Percentiles rank a stretch among this genome's conserved stretches.
phyloP scores from a whole-genome alignment of 805 yeast genomes.

The Maudiozyma bulderi region DNA sequence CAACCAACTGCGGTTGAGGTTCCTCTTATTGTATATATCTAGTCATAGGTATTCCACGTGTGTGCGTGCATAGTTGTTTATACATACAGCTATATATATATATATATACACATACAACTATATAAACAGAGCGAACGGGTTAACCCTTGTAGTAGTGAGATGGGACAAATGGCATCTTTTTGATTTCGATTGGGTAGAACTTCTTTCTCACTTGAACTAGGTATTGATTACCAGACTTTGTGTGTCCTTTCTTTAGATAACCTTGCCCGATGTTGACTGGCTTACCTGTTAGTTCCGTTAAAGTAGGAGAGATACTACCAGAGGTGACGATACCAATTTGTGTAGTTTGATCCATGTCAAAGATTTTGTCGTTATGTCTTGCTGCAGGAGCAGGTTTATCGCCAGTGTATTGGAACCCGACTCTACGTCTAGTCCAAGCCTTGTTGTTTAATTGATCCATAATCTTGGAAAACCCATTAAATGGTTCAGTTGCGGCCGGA shows the following conservation, averaged over 20 bases:
- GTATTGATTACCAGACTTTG: constrained; percentile 66
- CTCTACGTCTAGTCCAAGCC: constrained; percentile 47
- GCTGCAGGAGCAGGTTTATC: constrained; percentile 97
- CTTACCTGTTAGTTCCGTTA: constrained; percentile 32
- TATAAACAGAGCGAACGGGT: not conserved
- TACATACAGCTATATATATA: not conserved
- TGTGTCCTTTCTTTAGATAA: constrained; percentile 59
- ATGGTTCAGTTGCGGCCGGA: constrained; percentile 30
- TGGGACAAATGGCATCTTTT: constrained; percentile 77
- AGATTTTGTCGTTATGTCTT: constrained; percentile 65
- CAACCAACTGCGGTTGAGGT: no score
- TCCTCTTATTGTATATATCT: no score
- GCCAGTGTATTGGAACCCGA: constrained; percentile 53
- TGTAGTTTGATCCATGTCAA: constrained; percentile 43
- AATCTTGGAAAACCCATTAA: constrained; percentile 71
- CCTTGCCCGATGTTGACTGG: constrained; percentile 80
- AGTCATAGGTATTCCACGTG: no score
- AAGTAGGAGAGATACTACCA: constrained; percentile 60
- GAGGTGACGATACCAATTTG: constrained; percentile 47
- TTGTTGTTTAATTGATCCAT: constrained; percentile 64
- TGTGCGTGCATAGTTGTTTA: no score
- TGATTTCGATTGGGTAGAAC: constrained; percentile 60
- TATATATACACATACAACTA: no score
- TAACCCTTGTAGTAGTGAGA: constrained; percentile 46
- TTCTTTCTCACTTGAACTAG: constrained; percentile 78